Percentiles rank a stretch among this genome's conserved stretches.
Evolutionary conservation across 768 basidiomycete genomes (phyloP).

Genomic region (Polyporus arcularius): DNA sequence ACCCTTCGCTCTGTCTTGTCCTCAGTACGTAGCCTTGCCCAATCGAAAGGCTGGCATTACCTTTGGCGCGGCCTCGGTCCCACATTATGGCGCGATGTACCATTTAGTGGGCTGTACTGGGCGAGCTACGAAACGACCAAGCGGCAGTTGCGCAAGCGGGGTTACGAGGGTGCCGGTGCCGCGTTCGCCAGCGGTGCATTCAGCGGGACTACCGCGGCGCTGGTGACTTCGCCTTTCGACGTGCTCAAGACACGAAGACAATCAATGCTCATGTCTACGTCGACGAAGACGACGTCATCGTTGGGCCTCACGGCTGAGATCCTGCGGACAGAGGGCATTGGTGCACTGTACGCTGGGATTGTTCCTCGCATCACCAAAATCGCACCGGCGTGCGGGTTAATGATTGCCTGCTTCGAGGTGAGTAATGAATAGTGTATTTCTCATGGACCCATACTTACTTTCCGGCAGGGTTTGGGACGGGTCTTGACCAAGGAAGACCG

Average conservation of each 20-base stretch:
- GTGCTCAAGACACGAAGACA: constrained; percentile 95
- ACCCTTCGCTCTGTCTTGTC: constrained; percentile 74
- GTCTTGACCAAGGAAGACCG: constrained; percentile 40
- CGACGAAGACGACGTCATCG: constrained; percentile 46
- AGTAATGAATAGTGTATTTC: constrained; percentile 22
- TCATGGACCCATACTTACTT: background rate
- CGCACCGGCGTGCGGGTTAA: constrained; percentile 96
- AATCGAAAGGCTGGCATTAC: constrained; percentile 61
- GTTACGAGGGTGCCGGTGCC: constrained; percentile 59
- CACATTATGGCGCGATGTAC: constrained; percentile 96
- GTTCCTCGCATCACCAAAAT: constrained; percentile 92
- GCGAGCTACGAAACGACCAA: constrained; percentile 90
- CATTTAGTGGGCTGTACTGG: constrained; percentile 98
- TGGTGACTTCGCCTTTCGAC: constrained; percentile 94
- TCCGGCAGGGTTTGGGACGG: constrained; percentile 56
- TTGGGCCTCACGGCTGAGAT: constrained; percentile 70
- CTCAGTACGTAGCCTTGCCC: constrained; percentile 61
- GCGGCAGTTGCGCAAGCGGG: constrained; percentile 52
- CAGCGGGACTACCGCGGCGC: constrained; percentile 83
- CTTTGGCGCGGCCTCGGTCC: constrained; percentile 92
- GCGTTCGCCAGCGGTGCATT: constrained; percentile 90
- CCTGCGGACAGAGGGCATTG: constrained; percentile 72
- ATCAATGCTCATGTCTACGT: constrained; percentile 68
- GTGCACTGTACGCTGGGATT: constrained; percentile 82
- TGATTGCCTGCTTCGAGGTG: constrained; percentile 96